Percentiles rank a stretch among this genome's conserved stretches.
Conservation (phyloP, 2,329 filamentous ascomycete genomes). For the Pezizomycotina sp. region DNA sequence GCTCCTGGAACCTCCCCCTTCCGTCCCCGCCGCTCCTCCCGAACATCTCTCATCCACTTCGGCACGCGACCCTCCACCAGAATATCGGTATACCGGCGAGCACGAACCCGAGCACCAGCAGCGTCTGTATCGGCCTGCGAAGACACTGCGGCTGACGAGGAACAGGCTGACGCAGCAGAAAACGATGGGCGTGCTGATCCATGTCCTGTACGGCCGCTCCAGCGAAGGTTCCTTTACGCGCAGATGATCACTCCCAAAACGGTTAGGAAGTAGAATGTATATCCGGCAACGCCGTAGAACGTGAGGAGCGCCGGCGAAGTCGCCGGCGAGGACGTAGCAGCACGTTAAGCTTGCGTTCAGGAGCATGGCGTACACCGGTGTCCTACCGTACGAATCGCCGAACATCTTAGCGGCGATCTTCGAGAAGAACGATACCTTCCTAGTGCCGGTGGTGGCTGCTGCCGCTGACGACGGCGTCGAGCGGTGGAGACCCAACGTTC, state of each 20-base stretch:
- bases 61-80: conserved; percentile 80
- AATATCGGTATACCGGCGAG: conserved; percentile 71
- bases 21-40: too few relatives aligned
- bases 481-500: conserved; percentile 54
- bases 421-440: conserved; percentile 24
- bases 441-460: conserved; percentile 29
- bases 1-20: too few relatives aligned
- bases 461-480: conserved; percentile 24
- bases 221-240: conserved; percentile 73
- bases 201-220: conserved; percentile 82
- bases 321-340: conserved; percentile 67
- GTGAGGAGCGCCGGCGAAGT: conserved; percentile 80
- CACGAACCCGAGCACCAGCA: conserved; percentile 75
- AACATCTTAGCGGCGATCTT: conserved; percentile 2
- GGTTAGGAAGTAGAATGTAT: conserved; percentile 92
- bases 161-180: conserved; percentile 97
- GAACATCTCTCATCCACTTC: too few relatives aligned
- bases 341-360: conserved; percentile 62
- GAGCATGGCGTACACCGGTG: conserved; percentile 77
- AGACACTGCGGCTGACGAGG: conserved; percentile 69
- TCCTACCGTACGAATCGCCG: conserved; percentile 33
- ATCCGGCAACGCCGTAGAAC: conserved; percentile 93
- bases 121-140: conserved; percentile 74
- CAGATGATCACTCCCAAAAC: conserved; percentile 86
- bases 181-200: conserved; percentile 92